These are phyloP conservation scores for Diaporthe sp. DNA, from an alignment of 2,329 filamentous ascomycete genomes.

Conservation along the genomic window DNA sequence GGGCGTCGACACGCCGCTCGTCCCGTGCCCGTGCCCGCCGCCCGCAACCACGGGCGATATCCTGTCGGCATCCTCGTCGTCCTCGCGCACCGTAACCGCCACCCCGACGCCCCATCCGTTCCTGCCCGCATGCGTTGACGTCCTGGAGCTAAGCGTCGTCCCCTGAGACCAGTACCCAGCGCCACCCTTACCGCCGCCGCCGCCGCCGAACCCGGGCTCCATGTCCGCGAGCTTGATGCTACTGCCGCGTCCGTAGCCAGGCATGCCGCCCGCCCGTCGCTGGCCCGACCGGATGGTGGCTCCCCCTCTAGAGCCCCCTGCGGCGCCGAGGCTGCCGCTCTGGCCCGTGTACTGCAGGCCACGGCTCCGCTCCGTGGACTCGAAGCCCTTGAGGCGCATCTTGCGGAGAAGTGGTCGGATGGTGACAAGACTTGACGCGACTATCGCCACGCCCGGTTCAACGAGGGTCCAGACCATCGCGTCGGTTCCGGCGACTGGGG, in stretches of 20 bases:
- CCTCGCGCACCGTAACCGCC: conserved; percentile 44
- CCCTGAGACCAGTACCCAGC: conserved; percentile 10
- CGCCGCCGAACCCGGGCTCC: conserved; percentile 45
- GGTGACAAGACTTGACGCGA: conserved; percentile 67
- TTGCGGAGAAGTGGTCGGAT: conserved; percentile 67
- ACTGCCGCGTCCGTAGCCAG: conserved; percentile 53
- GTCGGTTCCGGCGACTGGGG: conserved; percentile 61
- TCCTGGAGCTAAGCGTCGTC: conserved; percentile 24
- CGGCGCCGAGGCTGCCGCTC: conserved; percentile 43
- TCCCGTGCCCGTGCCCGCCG: conserved; percentile 16
- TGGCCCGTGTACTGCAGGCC: conserved; percentile 49
- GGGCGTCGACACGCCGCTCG: conserved; percentile 43
- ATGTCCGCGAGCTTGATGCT: conserved; percentile 56
- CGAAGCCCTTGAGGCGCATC: conserved; percentile 63
- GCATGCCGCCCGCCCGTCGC: conserved; percentile 46
- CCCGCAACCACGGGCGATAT: conserved; percentile 38
- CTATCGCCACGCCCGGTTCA: conserved; percentile 69
- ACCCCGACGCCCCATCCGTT: conserved; percentile 12
- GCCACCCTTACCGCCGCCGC: neutral
- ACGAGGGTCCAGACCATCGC: conserved; percentile 71
- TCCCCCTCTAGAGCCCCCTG: conserved; percentile 27
- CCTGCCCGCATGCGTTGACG: conserved; percentile 3
- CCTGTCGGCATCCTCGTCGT: conserved; percentile 37
- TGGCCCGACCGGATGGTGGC: neutral
- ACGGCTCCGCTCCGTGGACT: conserved; percentile 54